These are phyloP conservation scores for Citrus medica DNA, from an alignment of 345 rosid genomes.

Conservation along the genomic window DNA sequence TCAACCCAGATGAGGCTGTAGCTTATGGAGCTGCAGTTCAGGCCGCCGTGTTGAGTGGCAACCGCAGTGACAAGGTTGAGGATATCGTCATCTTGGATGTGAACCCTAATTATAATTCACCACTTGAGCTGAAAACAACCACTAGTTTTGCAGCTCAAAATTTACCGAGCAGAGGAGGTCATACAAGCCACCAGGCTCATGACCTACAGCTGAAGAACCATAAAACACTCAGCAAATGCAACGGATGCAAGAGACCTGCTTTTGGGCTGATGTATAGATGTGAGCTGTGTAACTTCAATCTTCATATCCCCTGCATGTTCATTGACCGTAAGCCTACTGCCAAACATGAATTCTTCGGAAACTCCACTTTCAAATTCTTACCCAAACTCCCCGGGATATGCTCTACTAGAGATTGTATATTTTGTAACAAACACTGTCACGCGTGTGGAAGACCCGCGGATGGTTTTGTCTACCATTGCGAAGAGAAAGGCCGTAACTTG, in stretches of 20 bases:
- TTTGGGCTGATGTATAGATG: not conserved
- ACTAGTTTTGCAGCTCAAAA: not conserved
- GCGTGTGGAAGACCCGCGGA: not conserved
- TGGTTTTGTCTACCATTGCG: not conserved
- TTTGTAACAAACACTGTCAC: not conserved
- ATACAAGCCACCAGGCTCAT: not conserved
- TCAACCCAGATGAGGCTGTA: conserved; percentile 47
- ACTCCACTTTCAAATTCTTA: not conserved
- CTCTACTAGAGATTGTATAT: not conserved
- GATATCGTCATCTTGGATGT: conserved; percentile 31
- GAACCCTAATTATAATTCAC: conserved; percentile 17
- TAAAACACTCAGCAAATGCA: not conserved
- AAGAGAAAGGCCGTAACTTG: not conserved
- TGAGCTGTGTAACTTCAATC: conserved; percentile 1
- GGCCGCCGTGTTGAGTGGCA: conserved; percentile 43
- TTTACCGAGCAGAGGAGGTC: not conserved
- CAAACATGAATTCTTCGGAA: not conserved
- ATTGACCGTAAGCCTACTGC: too few species aligned
- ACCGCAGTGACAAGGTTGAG: conserved; percentile 32
- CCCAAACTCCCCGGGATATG: not conserved
- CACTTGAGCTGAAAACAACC: not conserved
- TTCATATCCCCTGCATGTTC: not conserved
- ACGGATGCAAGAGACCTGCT: not conserved
- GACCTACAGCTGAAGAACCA: not conserved
- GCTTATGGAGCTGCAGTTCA: conserved; percentile 49